Evolutionary conservation across 225 moss, liverwort and hornwort species (phyloP), one percentile per base, ranked within the genome.

Genomic region (Sphagnum tenellum): DNA sequence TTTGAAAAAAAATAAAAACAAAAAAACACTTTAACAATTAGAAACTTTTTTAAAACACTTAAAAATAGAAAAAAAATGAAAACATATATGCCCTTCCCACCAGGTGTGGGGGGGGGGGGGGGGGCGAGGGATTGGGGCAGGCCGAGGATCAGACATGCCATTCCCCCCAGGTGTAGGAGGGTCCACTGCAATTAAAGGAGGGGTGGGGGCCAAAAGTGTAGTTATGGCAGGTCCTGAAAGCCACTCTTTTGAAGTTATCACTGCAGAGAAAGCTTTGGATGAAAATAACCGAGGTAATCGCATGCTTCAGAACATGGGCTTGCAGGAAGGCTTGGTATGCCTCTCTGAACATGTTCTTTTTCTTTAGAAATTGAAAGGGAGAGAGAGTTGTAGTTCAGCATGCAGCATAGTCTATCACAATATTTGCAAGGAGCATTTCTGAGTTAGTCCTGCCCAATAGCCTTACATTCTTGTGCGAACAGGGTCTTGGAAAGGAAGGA

Each of bases 231-330:
- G 89, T 63, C 90, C 92, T 14, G 86, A 89, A 73, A 77, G 69
- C 46, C 81, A 90, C 76, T 86, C 89, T 8, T 93, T 90, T 70
- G 98, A 98, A 69, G 85, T 93, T 12, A 90, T 93, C 52, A 89
- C 93, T 47, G 70, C 80, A 14, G 93, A 90, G 82, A 98, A 89
- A 83, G 98, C 93, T 58, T 75, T 98, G 66, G 93, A 89, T 72
- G 82, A 88, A 74, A 86, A 71, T 64, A 98, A 98, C 73, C 93
- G 93, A 44, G 98, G 98, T 69, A 93, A 98, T 73, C 90, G 98
- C 64, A 98, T 98, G 98, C 89, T 98, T 59, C 90, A 90, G 53
- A 98, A 82, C 70, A 98, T 98, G 98, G 98, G 98, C 45, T 98
- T 90, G 98, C 93, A 98, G 79, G 93, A 98, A 84, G 98, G 93